phyloP scores from a whole-genome alignment of 805 yeast genomes.

The Metschnikowia dekortorum region DNA sequence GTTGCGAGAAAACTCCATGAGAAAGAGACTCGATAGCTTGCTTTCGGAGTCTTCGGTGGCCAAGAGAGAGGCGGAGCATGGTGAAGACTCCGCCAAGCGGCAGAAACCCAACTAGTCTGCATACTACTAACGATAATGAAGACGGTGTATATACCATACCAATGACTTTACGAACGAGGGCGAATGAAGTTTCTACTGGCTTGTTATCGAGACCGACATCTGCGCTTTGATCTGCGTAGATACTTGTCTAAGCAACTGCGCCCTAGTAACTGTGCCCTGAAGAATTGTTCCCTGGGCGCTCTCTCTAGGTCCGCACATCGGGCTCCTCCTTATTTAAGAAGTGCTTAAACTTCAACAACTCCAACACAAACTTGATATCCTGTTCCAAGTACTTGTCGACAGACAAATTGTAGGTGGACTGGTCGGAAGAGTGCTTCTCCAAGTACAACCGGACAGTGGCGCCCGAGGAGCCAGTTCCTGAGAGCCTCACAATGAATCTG shows the following conservation, averaged over 20 bases:
- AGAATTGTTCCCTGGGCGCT: background rate
- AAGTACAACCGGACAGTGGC: constrained; percentile 92
- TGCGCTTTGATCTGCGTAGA: too few relatives aligned
- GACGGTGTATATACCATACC: background rate
- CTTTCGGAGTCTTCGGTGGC: constrained; percentile 18
- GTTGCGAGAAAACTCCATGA: constrained; percentile 45
- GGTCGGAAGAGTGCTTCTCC: constrained; percentile 73
- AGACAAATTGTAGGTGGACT: constrained; percentile 39
- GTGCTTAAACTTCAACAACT: constrained; percentile 67
- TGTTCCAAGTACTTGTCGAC: constrained; percentile 67
- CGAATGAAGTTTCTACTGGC: too few relatives aligned
- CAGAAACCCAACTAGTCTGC: constrained; percentile 3
- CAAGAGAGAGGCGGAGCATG: constrained; percentile 11
- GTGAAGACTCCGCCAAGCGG: constrained; percentile 10
- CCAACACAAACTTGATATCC: constrained; percentile 59
- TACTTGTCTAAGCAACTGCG: too few relatives aligned
- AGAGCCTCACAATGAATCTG: constrained; percentile 82
- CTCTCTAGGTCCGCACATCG: constrained; percentile 69
- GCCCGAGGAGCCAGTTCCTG: constrained; percentile 97
- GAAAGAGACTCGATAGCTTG: constrained; percentile 46
- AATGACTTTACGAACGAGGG: background rate
- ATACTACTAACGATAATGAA: background rate
- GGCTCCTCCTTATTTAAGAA: constrained; percentile 80
- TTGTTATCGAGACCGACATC: too few relatives aligned
- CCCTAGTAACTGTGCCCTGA: too few relatives aligned